Percentiles rank a stretch among this genome's conserved stretches.
Evolutionary conservation across 129 eudicot genomes (phyloP).

Genomic region (Flaveria trinervia): DNA sequence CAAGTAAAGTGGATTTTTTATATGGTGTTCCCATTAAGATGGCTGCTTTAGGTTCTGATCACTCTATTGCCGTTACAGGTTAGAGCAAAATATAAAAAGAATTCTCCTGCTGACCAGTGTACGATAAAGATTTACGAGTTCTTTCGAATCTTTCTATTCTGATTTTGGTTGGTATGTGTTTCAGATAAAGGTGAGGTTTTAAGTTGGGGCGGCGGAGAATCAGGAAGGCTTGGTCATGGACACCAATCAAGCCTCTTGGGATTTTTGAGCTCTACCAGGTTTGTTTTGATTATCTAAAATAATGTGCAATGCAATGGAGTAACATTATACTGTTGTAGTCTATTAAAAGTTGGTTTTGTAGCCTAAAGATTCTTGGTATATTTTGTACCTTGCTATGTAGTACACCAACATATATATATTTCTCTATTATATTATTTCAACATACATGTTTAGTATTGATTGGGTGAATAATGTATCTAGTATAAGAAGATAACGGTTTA

Average conservation of each 20-base stretch:
- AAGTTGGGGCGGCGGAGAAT: slow-evolving; percentile 96
- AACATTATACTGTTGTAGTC: neutral
- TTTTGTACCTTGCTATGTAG: slow-evolving; percentile 1
- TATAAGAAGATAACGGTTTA: slow-evolving; percentile 7
- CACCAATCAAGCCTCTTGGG: slow-evolving; percentile 74
- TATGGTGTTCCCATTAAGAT: slow-evolving; percentile 57
- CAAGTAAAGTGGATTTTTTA: slow-evolving; percentile 68
- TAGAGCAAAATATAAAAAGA: neutral
- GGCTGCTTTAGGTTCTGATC: slow-evolving; percentile 79
- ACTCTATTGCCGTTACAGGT: slow-evolving; percentile 97
- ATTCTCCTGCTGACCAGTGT: neutral
- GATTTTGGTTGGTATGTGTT: slow-evolving; percentile 10
- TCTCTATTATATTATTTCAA: neutral
- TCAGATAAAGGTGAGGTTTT: slow-evolving; percentile 79
- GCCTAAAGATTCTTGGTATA: neutral
- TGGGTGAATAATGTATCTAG: neutral
- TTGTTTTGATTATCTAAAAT: neutral
- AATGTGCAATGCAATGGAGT: neutral
- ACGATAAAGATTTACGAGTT: slow-evolving; percentile 11
- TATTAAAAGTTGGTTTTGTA: neutral
- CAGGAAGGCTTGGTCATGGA: slow-evolving; percentile 97
- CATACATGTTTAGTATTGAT: neutral
- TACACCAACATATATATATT: neutral
- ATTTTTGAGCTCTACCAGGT: slow-evolving; percentile 70
- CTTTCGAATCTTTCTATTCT: neutral